Evolutionary conservation across 2,329 filamentous ascomycete genomes (phyloP).

Genomic region (Arthrobotrys conoides): DNA sequence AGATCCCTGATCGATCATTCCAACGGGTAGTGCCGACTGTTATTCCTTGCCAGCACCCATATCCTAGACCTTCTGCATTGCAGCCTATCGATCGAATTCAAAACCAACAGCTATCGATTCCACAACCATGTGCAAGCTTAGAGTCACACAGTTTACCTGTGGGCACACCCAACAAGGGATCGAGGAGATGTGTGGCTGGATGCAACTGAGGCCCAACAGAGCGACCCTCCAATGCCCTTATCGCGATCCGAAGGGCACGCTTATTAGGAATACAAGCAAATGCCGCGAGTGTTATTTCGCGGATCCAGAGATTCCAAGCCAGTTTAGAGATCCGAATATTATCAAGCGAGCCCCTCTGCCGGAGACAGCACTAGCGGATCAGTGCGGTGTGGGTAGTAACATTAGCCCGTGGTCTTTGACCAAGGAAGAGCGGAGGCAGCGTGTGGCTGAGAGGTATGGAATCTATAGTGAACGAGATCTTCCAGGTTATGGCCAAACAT

Average conservation of each 20-base stretch:
- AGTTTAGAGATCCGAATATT: neutral
- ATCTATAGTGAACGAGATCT: neutral
- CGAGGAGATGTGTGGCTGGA: conserved; percentile 15
- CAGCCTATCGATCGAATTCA: conserved; percentile 23
- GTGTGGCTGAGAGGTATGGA: conserved; percentile 1
- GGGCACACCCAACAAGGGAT: conserved; percentile 1
- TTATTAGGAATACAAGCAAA: neutral
- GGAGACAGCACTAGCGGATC: neutral
- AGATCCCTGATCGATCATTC: neutral
- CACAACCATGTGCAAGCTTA: neutral
- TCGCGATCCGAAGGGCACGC: neutral
- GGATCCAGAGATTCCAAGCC: neutral
- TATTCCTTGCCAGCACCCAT: neutral
- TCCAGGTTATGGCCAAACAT: neutral
- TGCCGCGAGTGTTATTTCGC: conserved; percentile 19
- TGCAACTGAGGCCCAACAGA: neutral
- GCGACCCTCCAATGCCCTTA: conserved; percentile 9
- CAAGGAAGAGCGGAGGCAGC: neutral
- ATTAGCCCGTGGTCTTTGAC: neutral
- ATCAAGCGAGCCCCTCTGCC: neutral
- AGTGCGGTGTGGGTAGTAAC: neutral
- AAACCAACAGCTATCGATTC: neutral
- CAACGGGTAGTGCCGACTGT: neutral
- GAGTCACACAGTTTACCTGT: conserved; percentile 1
- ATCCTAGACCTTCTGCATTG: neutral